Evolutionary conservation across 2,329 filamentous ascomycete genomes (phyloP), one percentile per base, ranked within the genome.

Genomic region (Lomentospora prolificans): DNA sequence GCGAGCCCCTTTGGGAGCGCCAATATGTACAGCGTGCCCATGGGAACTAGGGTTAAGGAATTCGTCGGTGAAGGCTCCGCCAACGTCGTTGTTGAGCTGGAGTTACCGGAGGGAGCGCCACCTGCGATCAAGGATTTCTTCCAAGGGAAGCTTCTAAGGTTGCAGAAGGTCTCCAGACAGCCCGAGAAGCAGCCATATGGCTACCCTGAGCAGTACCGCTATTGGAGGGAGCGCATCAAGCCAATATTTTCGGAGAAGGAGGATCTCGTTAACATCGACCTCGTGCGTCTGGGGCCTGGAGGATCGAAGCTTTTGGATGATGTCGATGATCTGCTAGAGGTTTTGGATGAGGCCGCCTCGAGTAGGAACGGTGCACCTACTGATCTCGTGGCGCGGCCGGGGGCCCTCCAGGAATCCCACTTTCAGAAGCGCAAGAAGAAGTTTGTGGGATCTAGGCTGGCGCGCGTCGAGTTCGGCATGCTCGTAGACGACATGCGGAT

Each of bases 401-500:
- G 17, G 24, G 27, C 33, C 14, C 41, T 22, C 27, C 24, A 55
- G 14, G 53, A 50, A 12, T 28, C 52, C 12, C 44, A 8, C 25
- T 31, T 60, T 14, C 51, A 56, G 50, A 59, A 62, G 22, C 74
- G 75, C 50, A 67, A 68, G 50, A 67, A 71, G 60, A 73, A 72
- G 60, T 80, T 78, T 61, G 68, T 67, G 51, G 75, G 72, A 65
- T 83, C 65, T 67, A 77, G 54, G 62, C 70, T 70, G 68, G 82
- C 72, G 65, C 72, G 76, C 30, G 56, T 57, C 12, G 74, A 77
- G 61, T 79, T 82, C 64, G 88, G 83, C 4, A 80, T 90, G 63
- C 70, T 92, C 3, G 78, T 92, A 51, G 85, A 85, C 58, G 86
- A 91, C 64, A 91, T 92, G 86, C 79, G 72, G 74, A 52, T 60